A percentile compares a stretch with the other conserved stretches of the same genome.
Evolutionary conservation across 306 rosid genomes (phyloP).

Genomic region (Trifolium fragiferum): DNA sequence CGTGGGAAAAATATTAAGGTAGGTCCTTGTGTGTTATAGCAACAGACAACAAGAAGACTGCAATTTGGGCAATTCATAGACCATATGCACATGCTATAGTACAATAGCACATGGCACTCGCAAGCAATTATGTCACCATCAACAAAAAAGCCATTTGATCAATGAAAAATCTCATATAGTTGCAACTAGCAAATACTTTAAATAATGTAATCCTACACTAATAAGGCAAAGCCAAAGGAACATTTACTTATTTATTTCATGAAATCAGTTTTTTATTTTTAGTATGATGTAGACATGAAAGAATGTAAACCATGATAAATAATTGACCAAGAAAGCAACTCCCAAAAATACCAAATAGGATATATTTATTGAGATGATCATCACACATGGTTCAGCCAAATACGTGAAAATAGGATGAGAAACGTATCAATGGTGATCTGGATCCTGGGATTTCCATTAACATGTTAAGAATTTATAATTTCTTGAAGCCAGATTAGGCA

Average conservation of each 20-base stretch:
- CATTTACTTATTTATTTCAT: background rate
- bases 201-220: constrained; percentile 38
- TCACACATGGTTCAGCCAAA: constrained; percentile 24
- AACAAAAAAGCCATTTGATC: constrained; percentile 28
- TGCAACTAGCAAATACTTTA: background rate
- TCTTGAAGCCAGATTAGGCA: background rate
- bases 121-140: constrained; percentile 45
- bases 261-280: constrained; percentile 2
- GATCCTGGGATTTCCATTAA: constrained; percentile 41
- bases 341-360: constrained; percentile 16
- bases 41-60: constrained; percentile 52
- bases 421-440: too few relatives aligned
- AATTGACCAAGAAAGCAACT: constrained; percentile 28
- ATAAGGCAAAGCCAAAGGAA: constrained; percentile 33
- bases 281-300: constrained; percentile 26
- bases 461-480: constrained; percentile 20
- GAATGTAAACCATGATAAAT: constrained; percentile 26
- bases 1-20: constrained; percentile 38
- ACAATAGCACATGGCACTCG: constrained; percentile 62
- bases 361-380: constrained; percentile 29
- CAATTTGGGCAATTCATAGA: constrained; percentile 45
- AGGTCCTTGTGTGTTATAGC: constrained; percentile 56
- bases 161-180: constrained; percentile 25
- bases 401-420: constrained; percentile 11
- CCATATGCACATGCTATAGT: constrained; percentile 65